A percentile compares a stretch with the other conserved stretches of the same genome.
These are phyloP conservation scores for Sclerotinia nivalis DNA, from an alignment of 2,329 filamentous ascomycete genomes.

Conservation along the genomic window DNA sequence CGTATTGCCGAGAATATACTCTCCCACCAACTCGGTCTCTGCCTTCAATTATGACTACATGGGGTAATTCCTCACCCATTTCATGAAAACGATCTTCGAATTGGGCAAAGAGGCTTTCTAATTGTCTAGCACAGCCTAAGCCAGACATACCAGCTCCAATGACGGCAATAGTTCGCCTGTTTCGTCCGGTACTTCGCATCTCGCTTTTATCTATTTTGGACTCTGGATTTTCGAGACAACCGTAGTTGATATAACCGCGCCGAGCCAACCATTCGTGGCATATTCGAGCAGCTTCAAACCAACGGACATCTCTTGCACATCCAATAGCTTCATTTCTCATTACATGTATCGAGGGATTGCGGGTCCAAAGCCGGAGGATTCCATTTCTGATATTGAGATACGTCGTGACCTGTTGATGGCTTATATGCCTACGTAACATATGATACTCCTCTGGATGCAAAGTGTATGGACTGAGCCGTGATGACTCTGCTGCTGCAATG, in stretches of 20 bases:
- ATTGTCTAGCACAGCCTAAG: constrained; percentile 84
- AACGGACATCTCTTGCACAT: constrained; percentile 82
- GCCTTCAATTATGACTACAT: constrained; percentile 81
- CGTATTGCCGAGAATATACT: constrained; percentile 78
- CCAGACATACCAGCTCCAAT: constrained; percentile 95
- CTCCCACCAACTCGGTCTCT: constrained; percentile 84
- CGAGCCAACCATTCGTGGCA: constrained; percentile 92
- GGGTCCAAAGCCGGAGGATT: constrained; percentile 85
- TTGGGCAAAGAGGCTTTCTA: constrained; percentile 83
- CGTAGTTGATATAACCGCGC: constrained; percentile 94
- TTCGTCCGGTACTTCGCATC: constrained; percentile 45
- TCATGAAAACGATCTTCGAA: constrained; percentile 68
- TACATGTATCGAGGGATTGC: constrained; percentile 80
- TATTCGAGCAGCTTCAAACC: constrained; percentile 84
- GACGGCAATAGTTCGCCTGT: constrained; percentile 75
- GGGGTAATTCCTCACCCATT: constrained; percentile 66
- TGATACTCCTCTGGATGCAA: constrained; percentile 83
- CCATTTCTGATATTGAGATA: constrained; percentile 97
- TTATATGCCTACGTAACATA: constrained; percentile 78
- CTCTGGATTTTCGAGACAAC: constrained; percentile 72
- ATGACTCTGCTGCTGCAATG: constrained; percentile 84
- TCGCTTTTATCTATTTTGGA: constrained; percentile 40
- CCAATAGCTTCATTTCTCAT: constrained; percentile 84
- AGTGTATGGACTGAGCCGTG: constrained; percentile 84
- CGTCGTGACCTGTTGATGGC: constrained; percentile 84